These are phyloP conservation scores for Candida montana DNA, from an alignment of 805 yeast species.

Conservation along the genomic window DNA sequence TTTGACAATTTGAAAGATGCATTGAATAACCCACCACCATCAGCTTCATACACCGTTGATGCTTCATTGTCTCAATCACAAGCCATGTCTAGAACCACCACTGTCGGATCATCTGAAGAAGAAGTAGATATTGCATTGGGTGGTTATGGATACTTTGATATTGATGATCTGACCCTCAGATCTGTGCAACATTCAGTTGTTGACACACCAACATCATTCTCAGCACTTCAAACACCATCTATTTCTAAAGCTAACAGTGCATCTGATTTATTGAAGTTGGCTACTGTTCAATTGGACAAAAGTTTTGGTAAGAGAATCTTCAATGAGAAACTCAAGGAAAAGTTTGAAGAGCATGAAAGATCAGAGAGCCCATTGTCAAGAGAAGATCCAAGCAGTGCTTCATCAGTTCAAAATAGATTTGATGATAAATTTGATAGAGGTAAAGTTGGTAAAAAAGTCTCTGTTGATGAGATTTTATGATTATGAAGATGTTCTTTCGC, in stretches of 20 bases:
- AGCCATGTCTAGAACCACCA: conserved; percentile 20
- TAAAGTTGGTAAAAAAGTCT: conserved; percentile 34
- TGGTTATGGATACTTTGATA: conserved; percentile 76
- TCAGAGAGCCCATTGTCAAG: conserved; percentile 1
- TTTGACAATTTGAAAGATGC: conserved; percentile 28
- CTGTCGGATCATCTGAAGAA: conserved; percentile 22
- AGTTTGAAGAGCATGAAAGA: conserved; percentile 16
- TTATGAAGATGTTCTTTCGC: background rate
- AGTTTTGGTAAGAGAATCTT: conserved; percentile 17
- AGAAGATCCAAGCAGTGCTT: conserved; percentile 1
- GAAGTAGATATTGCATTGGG: conserved; percentile 42
- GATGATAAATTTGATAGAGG: conserved; percentile 37
- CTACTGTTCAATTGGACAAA: conserved; percentile 15
- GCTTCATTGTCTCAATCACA: conserved; percentile 2
- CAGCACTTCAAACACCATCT: conserved; percentile 15
- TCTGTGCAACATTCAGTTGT: conserved; percentile 41
- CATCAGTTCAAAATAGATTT: conserved; percentile 24
- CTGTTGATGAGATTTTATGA: conserved; percentile 15
- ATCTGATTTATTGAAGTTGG: conserved; percentile 8
- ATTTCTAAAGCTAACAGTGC: conserved; percentile 14
- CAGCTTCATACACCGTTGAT: background rate
- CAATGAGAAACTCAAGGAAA: conserved; percentile 19
- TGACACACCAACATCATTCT: conserved; percentile 15
- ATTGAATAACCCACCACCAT: background rate
- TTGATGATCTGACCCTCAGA: conserved; percentile 58